Percentiles rank a stretch among this genome's conserved stretches.
Conservation (phyloP, 2,329 filamentous ascomycete species). For the Pseudocercospora crystallina region DNA sequence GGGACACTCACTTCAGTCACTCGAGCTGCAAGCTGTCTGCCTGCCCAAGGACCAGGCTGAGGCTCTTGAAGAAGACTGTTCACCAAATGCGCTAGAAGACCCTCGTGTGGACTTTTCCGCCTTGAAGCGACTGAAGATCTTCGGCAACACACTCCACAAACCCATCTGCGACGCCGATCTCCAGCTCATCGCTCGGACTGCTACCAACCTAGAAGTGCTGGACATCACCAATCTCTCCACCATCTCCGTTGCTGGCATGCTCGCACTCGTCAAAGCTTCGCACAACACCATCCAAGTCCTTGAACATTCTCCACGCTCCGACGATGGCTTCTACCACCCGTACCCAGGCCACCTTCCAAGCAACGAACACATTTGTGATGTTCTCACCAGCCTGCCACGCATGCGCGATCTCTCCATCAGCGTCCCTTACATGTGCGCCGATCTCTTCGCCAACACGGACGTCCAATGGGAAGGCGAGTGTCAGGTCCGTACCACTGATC, state of each 20-base stretch:
- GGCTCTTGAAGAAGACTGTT: conserved; percentile 40
- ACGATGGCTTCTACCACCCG: conserved; percentile 54
- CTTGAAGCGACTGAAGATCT: conserved; percentile 54
- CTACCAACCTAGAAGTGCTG: conserved; percentile 52
- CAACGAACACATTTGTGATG: conserved; percentile 50
- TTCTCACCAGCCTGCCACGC: conserved; percentile 47
- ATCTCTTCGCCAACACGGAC: conserved; percentile 45
- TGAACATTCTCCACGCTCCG: conserved; percentile 54
- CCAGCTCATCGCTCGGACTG: conserved; percentile 51
- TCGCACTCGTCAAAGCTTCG: conserved; percentile 53
- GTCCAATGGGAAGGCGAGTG: conserved; percentile 49
- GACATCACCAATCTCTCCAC: conserved; percentile 56
- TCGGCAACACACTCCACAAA: conserved; percentile 55
- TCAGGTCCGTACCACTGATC: conserved; percentile 50
- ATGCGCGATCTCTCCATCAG: conserved; percentile 51
- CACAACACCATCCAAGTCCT: conserved; percentile 50
- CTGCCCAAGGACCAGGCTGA: conserved; percentile 48
- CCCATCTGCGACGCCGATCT: conserved; percentile 53
- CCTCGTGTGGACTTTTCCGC: conserved; percentile 48
- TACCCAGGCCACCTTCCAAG: conserved; percentile 45
- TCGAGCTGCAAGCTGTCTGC: conserved; percentile 54
- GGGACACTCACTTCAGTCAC: conserved; percentile 47
- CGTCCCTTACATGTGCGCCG: conserved; percentile 49
- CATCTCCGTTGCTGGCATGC: conserved; percentile 53
- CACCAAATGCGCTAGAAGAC: conserved; percentile 43